These are phyloP conservation scores for Ogataea thermomethanolica DNA, from an alignment of 805 yeast genomes.

Conservation along the genomic window DNA sequence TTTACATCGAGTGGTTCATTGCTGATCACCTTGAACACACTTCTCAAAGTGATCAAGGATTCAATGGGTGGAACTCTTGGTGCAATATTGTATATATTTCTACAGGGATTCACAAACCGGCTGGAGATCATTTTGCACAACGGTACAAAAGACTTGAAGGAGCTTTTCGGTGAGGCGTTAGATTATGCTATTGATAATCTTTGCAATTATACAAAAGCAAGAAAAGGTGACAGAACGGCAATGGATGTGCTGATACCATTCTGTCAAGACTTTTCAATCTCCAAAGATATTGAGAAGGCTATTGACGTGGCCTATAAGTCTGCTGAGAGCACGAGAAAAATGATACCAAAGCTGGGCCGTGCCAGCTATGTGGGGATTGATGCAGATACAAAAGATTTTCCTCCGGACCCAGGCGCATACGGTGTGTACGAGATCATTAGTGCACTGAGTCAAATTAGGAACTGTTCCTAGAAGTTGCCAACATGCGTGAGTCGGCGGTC, in stretches of 20 bases:
- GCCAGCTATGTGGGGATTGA: slow-evolving; percentile 37
- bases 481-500: no score
- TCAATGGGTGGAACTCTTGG: slow-evolving; percentile 42
- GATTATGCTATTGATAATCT: slow-evolving; percentile 30
- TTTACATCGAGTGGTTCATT: slow-evolving; percentile 28
- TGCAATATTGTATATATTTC: slow-evolving; percentile 35
- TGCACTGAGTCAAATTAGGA: slow-evolving; percentile 18
- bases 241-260: slow-evolving; percentile 41
- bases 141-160: slow-evolving; percentile 3
- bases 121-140: slow-evolving; percentile 28
- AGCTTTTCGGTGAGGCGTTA: slow-evolving; percentile 26
- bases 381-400: slow-evolving; percentile 28
- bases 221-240: slow-evolving; percentile 38
- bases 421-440: slow-evolving; percentile 35
- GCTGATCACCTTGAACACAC: slow-evolving; percentile 22
- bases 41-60: slow-evolving; percentile 31
- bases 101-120: slow-evolving; percentile 18
- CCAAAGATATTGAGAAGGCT: slow-evolving; percentile 25
- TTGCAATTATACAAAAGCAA: slow-evolving; percentile 35
- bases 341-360: slow-evolving; percentile 36
- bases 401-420: slow-evolving; percentile 42
- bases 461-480: no score
- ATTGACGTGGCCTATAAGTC: slow-evolving; percentile 29
- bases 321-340: slow-evolving; percentile 36
- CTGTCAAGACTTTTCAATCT: slow-evolving; percentile 22